phyloP scores from a whole-genome alignment of 2,329 filamentous ascomycete species.

The Aspergillus eucalypticola region DNA sequence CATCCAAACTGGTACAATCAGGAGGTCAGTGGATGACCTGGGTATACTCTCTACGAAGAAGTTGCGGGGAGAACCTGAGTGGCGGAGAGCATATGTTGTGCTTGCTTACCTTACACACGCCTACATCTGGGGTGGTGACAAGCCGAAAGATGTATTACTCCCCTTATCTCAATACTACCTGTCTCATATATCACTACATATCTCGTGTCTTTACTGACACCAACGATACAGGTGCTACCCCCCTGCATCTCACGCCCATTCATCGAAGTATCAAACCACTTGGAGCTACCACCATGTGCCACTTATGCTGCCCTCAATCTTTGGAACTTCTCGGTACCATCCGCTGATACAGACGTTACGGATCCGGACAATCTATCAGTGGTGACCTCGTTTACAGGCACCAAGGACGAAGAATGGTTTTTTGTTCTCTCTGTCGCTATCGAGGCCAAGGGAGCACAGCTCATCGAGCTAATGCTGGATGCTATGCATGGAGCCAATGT shows the following conservation, averaged over 20 bases:
- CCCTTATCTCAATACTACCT: not conserved
- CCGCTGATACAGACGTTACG: constrained; percentile 32
- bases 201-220: not conserved
- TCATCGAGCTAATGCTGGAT: constrained; percentile 34
- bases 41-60: constrained; percentile 75
- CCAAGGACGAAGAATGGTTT: constrained; percentile 49
- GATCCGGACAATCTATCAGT: constrained; percentile 39
- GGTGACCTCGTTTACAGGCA: constrained; percentile 40
- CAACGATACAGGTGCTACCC: constrained; percentile 34
- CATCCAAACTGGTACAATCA: constrained; percentile 73
- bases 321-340: constrained; percentile 39
- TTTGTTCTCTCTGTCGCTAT: constrained; percentile 55
- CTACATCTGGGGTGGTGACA: constrained; percentile 80
- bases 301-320: constrained; percentile 45
- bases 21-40: constrained; percentile 71
- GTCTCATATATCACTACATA: not conserved
- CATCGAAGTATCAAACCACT: constrained; percentile 36
- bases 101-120: constrained; percentile 75
- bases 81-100: constrained; percentile 78
- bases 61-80: constrained; percentile 78
- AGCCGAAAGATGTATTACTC: constrained; percentile 62
- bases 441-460: constrained; percentile 50
- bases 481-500: constrained; percentile 48
- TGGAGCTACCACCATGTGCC: constrained; percentile 44
- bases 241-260: constrained; percentile 40